phyloP scores from a whole-genome alignment of 2,329 filamentous ascomycete species.

The Colletotrichum costaricense region DNA sequence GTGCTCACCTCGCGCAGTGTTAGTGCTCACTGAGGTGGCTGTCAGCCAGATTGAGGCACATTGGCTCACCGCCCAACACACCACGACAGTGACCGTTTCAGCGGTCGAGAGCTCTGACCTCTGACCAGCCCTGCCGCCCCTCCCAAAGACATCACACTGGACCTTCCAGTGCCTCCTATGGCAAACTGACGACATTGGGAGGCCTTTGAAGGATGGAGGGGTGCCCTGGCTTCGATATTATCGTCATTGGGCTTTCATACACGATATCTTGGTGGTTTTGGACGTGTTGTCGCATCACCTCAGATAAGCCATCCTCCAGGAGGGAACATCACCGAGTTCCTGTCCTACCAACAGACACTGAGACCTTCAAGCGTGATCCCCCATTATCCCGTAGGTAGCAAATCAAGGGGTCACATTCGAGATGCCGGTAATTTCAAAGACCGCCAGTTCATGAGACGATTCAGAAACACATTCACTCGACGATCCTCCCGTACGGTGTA shows the following conservation, averaged over 20 bases:
- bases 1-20: background rate
- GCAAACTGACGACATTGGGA: slow-evolving; percentile 13
- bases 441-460: background rate
- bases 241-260: background rate
- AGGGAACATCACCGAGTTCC: background rate
- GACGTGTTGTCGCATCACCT: background rate
- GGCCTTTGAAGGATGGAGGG: background rate
- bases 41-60: background rate
- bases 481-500: background rate
- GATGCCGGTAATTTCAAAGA: background rate
- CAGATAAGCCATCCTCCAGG: background rate
- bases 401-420: background rate
- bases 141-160: background rate
- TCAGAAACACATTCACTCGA: slow-evolving; percentile 6
- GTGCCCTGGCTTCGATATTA: background rate
- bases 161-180: background rate
- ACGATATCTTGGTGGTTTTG: background rate
- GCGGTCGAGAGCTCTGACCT: slow-evolving; percentile 24
- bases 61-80: background rate
- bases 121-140: slow-evolving; percentile 15
- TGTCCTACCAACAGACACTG: background rate
- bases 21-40: background rate
- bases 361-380: background rate
- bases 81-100: slow-evolving; percentile 32
- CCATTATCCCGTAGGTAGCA: background rate